These are phyloP conservation scores for Saturnispora sanitii DNA, from an alignment of 805 yeast genomes.

Conservation along the genomic window DNA sequence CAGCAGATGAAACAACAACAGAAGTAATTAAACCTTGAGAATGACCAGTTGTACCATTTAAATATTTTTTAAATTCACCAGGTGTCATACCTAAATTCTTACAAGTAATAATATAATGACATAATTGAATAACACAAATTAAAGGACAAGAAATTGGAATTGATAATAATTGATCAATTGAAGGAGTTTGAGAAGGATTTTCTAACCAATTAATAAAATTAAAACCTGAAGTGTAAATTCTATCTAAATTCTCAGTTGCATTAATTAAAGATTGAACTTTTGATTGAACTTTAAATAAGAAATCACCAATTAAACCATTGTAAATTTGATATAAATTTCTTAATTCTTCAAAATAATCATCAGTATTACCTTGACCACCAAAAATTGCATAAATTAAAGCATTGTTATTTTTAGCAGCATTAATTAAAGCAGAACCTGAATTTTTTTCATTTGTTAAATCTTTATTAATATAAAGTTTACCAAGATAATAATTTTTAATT, in stretches of 20 bases:
- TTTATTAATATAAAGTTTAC: constrained; percentile 24
- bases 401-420: constrained; percentile 48
- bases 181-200: constrained; percentile 79
- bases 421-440: constrained; percentile 35
- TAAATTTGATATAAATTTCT: constrained; percentile 75
- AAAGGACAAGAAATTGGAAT: constrained; percentile 97
- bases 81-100: constrained; percentile 79
- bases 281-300: constrained; percentile 59
- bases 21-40: constrained; percentile 92
- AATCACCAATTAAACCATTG: constrained; percentile 61
- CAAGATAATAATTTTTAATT: constrained; percentile 64
- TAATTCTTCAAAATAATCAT: constrained; percentile 94
- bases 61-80: constrained; percentile 65
- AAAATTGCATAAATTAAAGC: constrained; percentile 75
- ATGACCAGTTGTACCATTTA: constrained; percentile 79
- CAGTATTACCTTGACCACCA: constrained; percentile 99
- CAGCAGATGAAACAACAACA: constrained; percentile 73
- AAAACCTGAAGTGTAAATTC: constrained; percentile 88
- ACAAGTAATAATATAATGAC: constrained; percentile 85
- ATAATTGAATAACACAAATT: constrained; percentile 89
- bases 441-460: neutral
- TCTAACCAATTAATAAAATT: constrained; percentile 83
- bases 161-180: constrained; percentile 73
- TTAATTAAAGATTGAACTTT: constrained; percentile 60
- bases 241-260: constrained; percentile 67